Conservation (phyloP, 208 protist genomes). For the Wallacemonas sp. region DNA sequence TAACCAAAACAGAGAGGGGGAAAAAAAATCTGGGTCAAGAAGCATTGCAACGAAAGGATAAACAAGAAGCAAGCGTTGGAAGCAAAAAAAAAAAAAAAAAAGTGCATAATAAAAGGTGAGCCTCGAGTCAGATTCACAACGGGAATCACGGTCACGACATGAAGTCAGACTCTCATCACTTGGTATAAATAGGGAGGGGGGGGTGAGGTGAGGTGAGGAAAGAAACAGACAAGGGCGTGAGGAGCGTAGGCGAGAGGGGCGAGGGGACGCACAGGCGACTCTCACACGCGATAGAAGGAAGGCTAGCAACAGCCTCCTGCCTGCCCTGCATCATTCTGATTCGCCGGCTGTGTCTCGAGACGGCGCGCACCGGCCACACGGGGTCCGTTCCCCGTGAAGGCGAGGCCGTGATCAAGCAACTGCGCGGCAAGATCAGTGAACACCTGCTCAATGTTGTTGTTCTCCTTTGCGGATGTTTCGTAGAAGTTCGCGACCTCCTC, state of each 20-base stretch:
- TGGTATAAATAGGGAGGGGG: too few relatives aligned
- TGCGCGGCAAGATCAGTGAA: conserved; percentile 90
- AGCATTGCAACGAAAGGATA: not conserved
- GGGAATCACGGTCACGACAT: too few relatives aligned
- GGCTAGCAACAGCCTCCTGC: conserved; percentile 39
- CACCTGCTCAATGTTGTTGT: conserved; percentile 78
- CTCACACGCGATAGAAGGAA: conserved; percentile 20
- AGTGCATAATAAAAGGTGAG: too few relatives aligned
- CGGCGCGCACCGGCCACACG: conserved; percentile 17
- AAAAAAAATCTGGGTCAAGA: not conserved
- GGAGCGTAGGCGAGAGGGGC: too few relatives aligned
- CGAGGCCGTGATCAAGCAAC: conserved; percentile 91
- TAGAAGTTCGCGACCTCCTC: conserved; percentile 80
- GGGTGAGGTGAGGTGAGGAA: too few relatives aligned
- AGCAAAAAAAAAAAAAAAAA: conserved; percentile 25
- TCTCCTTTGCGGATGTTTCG: conserved; percentile 89
- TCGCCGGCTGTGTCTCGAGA: conserved; percentile 32
- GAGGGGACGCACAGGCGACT: not conserved
- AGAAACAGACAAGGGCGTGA: too few relatives aligned
- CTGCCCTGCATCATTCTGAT: conserved; percentile 17
- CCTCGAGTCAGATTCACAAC: too few relatives aligned
- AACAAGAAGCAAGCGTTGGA: not conserved
- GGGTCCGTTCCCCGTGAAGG: conserved; percentile 20
- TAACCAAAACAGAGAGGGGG: too few relatives aligned
- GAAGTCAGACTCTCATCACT: too few relatives aligned